Evolutionary conservation across 1,284 basidiomycete species (phyloP).

Genomic region (Kalmanozyma brasiliensis): DNA sequence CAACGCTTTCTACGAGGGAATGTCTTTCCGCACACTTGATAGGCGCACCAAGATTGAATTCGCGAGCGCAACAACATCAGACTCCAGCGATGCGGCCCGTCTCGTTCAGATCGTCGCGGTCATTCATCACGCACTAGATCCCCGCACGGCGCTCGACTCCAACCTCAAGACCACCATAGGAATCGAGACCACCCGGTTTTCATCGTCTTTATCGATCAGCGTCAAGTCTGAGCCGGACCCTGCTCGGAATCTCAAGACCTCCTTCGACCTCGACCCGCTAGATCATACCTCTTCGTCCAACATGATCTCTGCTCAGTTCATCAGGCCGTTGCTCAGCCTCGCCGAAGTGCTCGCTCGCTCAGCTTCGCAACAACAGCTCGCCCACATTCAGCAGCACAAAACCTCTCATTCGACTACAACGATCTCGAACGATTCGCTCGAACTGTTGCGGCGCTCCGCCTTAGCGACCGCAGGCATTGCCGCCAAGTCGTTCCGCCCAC

Average conservation of each 20-base stretch:
- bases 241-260: conserved; percentile 11
- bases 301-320: conserved; percentile 17
- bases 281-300: conserved; percentile 21
- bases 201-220: conserved; percentile 25
- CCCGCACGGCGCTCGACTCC: conserved; percentile 3
- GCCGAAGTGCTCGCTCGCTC: conserved; percentile 4
- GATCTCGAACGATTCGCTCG: conserved; percentile 4
- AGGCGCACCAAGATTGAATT: conserved; percentile 11
- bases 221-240: conserved; percentile 4
- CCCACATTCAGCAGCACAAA: background rate
- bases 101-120: background rate
- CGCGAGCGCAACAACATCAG: background rate
- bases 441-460: conserved; percentile 25
- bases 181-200: conserved; percentile 27
- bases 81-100: background rate
- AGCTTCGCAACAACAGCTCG: conserved; percentile 9
- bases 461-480: conserved; percentile 4
- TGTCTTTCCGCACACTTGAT: conserved; percentile 26
- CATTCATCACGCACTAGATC: conserved; percentile 24
- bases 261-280: conserved; percentile 38
- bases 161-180: conserved; percentile 6
- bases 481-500: background rate
- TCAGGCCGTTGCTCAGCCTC: conserved; percentile 21
- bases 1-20: conserved; percentile 26
- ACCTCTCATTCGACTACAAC: background rate